Evolutionary conservation across 345 rosid species (phyloP), one percentile per base, ranked within the genome.

Genomic region (Passiflora organensis): DNA sequence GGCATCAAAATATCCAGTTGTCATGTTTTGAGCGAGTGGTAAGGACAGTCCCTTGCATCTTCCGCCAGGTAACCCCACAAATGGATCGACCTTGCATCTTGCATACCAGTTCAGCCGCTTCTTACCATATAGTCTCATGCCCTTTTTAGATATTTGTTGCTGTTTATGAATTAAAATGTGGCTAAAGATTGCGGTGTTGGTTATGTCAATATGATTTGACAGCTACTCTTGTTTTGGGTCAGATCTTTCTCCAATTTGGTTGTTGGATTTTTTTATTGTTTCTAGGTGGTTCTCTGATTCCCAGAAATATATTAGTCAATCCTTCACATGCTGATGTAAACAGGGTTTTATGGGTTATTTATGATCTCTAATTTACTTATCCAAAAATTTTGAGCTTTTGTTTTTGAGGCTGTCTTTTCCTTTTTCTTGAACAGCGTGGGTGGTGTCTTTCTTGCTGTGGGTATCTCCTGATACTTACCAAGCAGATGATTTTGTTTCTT

Each of bases 191-290:
- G 87, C 81, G 59, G 59, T 57, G 60, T 71, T 28, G 34, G 34
- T 28, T 28, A 8, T 28, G 34, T 28, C 34, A 8, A 28, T 56
- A 48, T 63, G 68, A 65, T 71, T 59, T 21, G 5, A 24, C 41
- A 52, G 17, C 66, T 41, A 41, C 43, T 67, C 64, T 67, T 60
- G 71, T 51, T 55, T 22, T 51, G 74, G 25, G 62, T 67, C 25
- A 56, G 78, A 76, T 72, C 59, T 82, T 75, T 71, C 56, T 45
- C 65, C 79, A 68, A 75, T 78, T 85, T 75, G 76, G 63, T 22
- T n/a, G 64, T 49, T 13, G 6, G 17, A 10, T 17, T n/a, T 58
- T 77, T 75, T 67, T 58, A 58, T 56, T 14, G 44, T 54, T 65
- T 82, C 83, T 62, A 51, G 60, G 46, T 15, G 43, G 14, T 39